phyloP scores from a whole-genome alignment of 192 early-diverging fungal species.

The Coemansia sp. region DNA sequence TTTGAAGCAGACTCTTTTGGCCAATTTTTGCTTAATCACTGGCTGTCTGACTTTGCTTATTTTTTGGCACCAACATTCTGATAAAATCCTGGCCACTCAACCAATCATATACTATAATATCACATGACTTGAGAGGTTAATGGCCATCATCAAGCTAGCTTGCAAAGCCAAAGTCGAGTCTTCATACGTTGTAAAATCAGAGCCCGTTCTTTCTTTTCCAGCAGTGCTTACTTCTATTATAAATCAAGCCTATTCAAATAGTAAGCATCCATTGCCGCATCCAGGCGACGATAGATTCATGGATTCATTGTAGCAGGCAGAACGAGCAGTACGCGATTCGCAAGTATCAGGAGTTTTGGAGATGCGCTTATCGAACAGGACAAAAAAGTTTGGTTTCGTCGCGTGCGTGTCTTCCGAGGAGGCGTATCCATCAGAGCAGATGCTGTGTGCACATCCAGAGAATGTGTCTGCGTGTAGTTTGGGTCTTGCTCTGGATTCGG shows the following conservation, averaged over 20 bases:
- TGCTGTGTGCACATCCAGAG: neutral
- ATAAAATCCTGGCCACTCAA: no score
- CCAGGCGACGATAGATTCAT: slow-evolving; percentile 6
- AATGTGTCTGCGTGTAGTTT: neutral
- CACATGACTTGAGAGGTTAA: no score
- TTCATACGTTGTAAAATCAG: neutral
- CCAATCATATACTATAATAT: no score
- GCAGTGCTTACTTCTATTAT: slow-evolving; percentile 4
- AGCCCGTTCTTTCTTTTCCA: slow-evolving; percentile 9
- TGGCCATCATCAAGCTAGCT: no score
- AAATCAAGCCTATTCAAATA: slow-evolving; percentile 11
- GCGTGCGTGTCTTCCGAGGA: neutral
- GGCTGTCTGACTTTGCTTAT: no score
- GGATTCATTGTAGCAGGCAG: neutral
- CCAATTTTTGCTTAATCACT: no score
- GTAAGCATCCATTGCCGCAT: slow-evolving; percentile 17
- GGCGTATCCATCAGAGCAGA: slow-evolving; percentile 7
- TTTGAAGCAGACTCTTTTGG: no score
- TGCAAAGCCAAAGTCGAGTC: neutral
- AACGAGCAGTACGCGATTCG: neutral
- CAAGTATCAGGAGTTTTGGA: neutral
- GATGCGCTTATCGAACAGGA: neutral
- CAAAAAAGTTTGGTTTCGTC: neutral
- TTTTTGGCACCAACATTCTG: no score
- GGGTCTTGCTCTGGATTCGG: neutral